Conservation (phyloP, 805 yeast species). For the Isabelozyma pseudorhagii region DNA sequence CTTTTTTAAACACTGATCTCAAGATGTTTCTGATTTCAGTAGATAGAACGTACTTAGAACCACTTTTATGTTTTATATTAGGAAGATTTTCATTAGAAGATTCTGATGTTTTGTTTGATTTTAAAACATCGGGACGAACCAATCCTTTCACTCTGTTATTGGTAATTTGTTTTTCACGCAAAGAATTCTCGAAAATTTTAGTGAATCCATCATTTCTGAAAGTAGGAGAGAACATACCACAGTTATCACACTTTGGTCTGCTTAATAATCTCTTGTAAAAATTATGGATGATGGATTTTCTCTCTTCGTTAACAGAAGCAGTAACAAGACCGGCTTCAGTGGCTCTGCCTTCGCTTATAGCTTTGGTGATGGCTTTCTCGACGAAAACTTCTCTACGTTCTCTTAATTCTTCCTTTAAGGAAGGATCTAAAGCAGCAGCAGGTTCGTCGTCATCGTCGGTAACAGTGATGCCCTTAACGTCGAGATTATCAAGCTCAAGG, state of each 20-base stretch:
- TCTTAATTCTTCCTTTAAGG: slow-evolving; percentile 45
- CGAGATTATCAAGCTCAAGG: slow-evolving; percentile 65
- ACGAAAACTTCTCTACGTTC: slow-evolving; percentile 69
- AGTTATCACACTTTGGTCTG: slow-evolving; percentile 90
- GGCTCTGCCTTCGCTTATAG: slow-evolving; percentile 74
- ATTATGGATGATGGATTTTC: slow-evolving; percentile 70
- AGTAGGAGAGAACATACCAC: slow-evolving; percentile 92
- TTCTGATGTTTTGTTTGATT: slow-evolving; percentile 8
- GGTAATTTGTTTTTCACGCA: slow-evolving; percentile 75
- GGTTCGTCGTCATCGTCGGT: slow-evolving; percentile 45
- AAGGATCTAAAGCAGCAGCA: slow-evolving; percentile 34
- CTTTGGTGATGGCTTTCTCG: slow-evolving; percentile 63
- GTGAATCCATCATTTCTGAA: slow-evolving; percentile 94
- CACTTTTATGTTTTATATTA: slow-evolving; percentile 57
- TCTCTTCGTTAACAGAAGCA: slow-evolving; percentile 82
- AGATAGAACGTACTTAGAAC: slow-evolving; percentile 82
- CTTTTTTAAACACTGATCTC: slow-evolving; percentile 70
- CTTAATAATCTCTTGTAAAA: slow-evolving; percentile 70
- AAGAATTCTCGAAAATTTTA: slow-evolving; percentile 85
- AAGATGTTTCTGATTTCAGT: slow-evolving; percentile 82
- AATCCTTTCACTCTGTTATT: slow-evolving; percentile 83
- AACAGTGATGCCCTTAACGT: slow-evolving; percentile 35
- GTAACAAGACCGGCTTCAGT: slow-evolving; percentile 68
- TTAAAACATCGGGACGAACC: slow-evolving; percentile 68
- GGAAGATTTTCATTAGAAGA: slow-evolving; percentile 29